phyloP scores from a whole-genome alignment of 2,329 filamentous ascomycete genomes.

The Cladophialophora immunda region DNA sequence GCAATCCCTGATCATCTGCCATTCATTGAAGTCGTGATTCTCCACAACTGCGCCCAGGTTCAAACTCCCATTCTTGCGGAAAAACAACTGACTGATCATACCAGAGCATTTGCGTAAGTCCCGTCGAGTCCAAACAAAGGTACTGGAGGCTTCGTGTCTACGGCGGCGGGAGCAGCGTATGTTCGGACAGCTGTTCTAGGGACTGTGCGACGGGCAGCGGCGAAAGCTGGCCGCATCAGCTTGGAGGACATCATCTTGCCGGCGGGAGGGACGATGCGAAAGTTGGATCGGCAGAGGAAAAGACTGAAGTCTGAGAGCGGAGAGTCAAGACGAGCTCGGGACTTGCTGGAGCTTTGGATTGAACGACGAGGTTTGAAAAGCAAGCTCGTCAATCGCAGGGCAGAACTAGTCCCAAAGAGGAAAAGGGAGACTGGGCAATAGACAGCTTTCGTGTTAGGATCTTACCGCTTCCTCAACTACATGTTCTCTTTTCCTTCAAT shows the following conservation, averaged over 20 bases:
- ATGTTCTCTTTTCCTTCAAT: neutral
- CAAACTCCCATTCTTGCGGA: neutral
- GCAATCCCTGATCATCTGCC: neutral
- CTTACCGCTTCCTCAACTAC: neutral
- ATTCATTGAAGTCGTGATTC: constrained; percentile 1
- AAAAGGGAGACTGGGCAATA: neutral
- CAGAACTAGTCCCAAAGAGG: constrained; percentile 28
- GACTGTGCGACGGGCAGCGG: constrained; percentile 68
- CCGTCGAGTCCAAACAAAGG: constrained; percentile 95
- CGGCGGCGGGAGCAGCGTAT: constrained; percentile 74
- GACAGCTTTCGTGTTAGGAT: no score
- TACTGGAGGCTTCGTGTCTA: constrained; percentile 80
- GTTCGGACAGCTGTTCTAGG: constrained; percentile 71
- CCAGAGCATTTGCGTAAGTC: constrained; percentile 97
- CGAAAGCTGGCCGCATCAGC: constrained; percentile 51
- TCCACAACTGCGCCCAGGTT: neutral
- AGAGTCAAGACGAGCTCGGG: constrained; percentile 24
- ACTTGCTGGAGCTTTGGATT: constrained; percentile 30
- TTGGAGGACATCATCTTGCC: constrained; percentile 42
- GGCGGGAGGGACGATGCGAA: constrained; percentile 13
- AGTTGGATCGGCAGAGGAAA: constrained; percentile 12
- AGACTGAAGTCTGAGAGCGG: constrained; percentile 29
- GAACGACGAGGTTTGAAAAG: constrained; percentile 17
- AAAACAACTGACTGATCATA: constrained; percentile 62
- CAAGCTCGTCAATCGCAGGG: constrained; percentile 13